Conservation (phyloP, 768 basidiomycete genomes). For the Pisolithus orientalis region DNA sequence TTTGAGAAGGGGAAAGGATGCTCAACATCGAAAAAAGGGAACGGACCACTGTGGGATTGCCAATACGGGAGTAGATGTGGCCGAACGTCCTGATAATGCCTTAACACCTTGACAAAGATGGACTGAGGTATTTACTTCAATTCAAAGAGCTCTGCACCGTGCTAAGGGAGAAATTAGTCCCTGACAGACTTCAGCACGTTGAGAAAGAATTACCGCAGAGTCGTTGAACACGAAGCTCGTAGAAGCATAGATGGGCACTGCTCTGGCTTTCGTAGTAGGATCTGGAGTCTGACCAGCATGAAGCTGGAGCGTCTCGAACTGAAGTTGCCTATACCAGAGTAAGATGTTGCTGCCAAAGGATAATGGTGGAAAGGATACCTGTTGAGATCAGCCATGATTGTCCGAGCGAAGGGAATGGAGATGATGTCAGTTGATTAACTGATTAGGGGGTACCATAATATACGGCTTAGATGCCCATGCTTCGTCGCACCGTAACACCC, state of each 20-base stretch:
- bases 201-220: slow-evolving; percentile 31
- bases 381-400: slow-evolving; percentile 19
- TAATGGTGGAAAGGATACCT: slow-evolving; percentile 2
- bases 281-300: slow-evolving; percentile 55
- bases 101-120: neutral
- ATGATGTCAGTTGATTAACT: too few species aligned
- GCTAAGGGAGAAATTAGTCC: slow-evolving; percentile 26
- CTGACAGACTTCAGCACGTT: neutral
- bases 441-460: too few species aligned
- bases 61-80: slow-evolving; percentile 49
- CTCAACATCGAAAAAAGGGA: neutral
- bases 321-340: slow-evolving; percentile 28
- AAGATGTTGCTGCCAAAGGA: neutral
- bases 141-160: slow-evolving; percentile 50
- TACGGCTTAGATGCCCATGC: too few species aligned
- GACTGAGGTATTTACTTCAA: slow-evolving; percentile 24
- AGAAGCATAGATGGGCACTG: slow-evolving; percentile 56
- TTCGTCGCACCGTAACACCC: too few species aligned
- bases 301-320: slow-evolving; percentile 59
- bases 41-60: slow-evolving; percentile 52
- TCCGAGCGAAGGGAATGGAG: too few species aligned
- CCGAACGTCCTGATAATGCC: slow-evolving; percentile 30
- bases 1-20: neutral
- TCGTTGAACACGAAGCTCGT: slow-evolving; percentile 54
- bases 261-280: slow-evolving; percentile 50